Base-by-base conservation (phyloP, 805 yeast species). In the Crinitomyces ghanaensis region DNA sequence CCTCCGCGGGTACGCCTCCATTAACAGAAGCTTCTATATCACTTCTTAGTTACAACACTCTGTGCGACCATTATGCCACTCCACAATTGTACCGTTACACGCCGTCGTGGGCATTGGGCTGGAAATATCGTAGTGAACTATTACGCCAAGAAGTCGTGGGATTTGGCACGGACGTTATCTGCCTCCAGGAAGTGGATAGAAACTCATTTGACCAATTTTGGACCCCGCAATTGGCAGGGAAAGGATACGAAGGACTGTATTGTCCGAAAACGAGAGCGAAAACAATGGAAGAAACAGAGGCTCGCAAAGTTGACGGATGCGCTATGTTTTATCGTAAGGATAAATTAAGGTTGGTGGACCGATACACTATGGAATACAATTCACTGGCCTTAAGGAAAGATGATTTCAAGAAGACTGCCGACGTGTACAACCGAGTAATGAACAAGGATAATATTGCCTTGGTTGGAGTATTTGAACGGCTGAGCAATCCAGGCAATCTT, bases 41-140 rank as follows among this genome's bases (percentile, higher is more conserved):
- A 67, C 84, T 70, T 74, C 85, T 24, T n/a, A n/a, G n/a, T n/a
- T 88, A 85, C 62, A 91, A 91, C 60, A 83, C 93, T 2, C 65
- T 91, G 53, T 91, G 98, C 57, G 97, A 88, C 54, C 91, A 81
- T 54, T 88, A 88, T 60, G 96, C 97, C 2, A 84, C 95, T 3
- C 70, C 91, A 14, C 79, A 75, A 53, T 68, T 88, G 78, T 91
- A 83, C 57, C 88, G 81, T 49, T 88, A 82, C 53, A 85, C 97
- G 1, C 97, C 97, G 15, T 74, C 93, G 2, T 91, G 98, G 97
- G 99, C 97, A 2, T 68, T 91, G 41, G 73, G 75, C 34, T 88
- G 97, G 97, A 80, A 80, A 8, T 85, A 77, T 58, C 78, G 99
- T 57, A 72, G 79, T 50, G 77, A 80, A 40, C 63, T 72, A 26